These are phyloP conservation scores for Didymosphaeria variabile DNA, from an alignment of 2,329 filamentous ascomycete genomes.

Conservation along the genomic window DNA sequence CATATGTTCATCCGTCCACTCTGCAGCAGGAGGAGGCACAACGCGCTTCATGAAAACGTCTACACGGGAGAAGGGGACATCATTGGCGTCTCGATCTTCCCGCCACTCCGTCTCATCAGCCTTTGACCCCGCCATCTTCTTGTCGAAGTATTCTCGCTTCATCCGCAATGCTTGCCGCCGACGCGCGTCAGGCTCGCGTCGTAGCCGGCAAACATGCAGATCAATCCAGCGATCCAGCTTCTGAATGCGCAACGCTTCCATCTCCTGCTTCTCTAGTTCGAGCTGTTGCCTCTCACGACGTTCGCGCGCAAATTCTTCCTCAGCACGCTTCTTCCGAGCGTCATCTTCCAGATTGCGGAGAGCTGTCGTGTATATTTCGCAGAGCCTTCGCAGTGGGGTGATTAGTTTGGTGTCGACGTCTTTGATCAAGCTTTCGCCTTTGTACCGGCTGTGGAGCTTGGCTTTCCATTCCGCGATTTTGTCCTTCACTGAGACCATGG, in stretches of 20 bases:
- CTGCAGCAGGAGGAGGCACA: slow-evolving; percentile 25
- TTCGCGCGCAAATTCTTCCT: slow-evolving; percentile 16
- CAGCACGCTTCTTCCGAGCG: slow-evolving; percentile 17
- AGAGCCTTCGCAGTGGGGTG: slow-evolving; percentile 32
- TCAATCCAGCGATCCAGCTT: slow-evolving; percentile 39
- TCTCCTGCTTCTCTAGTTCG: slow-evolving; percentile 9
- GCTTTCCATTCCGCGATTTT: slow-evolving; percentile 34
- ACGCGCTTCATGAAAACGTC: slow-evolving; percentile 49
- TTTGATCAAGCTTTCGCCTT: slow-evolving; percentile 33
- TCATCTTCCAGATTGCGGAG: slow-evolving; percentile 19
- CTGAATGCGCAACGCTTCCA: slow-evolving; percentile 3
- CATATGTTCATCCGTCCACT: slow-evolving; percentile 46
- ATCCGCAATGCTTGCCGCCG: slow-evolving; percentile 18
- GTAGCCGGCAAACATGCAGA: slow-evolving; percentile 38
- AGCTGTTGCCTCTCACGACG: slow-evolving; percentile 7
- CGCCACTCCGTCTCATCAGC: slow-evolving; percentile 18
- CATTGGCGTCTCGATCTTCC: slow-evolving; percentile 51
- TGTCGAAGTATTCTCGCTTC: slow-evolving; percentile 20
- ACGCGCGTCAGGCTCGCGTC: slow-evolving; percentile 32
- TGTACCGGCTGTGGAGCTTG: slow-evolving; percentile 21
- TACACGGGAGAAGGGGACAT: slow-evolving; percentile 50
- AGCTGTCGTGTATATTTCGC: slow-evolving; percentile 13
- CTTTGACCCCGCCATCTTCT: slow-evolving; percentile 7
- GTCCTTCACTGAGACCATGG: slow-evolving; percentile 37
- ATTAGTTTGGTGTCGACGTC: slow-evolving; percentile 37